Evolutionary conservation across 768 basidiomycete genomes (phyloP).

Genomic region (Mycena galopus): DNA sequence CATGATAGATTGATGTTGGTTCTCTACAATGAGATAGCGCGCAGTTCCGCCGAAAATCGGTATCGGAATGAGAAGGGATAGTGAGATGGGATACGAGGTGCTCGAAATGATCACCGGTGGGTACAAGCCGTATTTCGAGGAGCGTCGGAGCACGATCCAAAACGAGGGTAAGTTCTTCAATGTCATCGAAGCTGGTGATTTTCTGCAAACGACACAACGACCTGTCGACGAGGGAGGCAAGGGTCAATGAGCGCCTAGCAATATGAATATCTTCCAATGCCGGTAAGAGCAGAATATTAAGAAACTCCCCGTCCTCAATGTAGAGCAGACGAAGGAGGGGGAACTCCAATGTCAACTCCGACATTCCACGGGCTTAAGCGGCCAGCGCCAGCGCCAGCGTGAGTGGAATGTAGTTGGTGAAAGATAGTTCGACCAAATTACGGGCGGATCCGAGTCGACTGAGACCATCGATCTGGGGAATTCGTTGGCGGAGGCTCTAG

Average conservation of each 20-base stretch:
- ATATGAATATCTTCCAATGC: conserved; percentile 9
- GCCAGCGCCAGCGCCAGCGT: not conserved
- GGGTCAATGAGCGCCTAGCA: rapidly evolving
- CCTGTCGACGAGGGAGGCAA: not conserved
- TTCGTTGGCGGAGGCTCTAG: not conserved
- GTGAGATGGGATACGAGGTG: not conserved
- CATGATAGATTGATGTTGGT: not conserved
- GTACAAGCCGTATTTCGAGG: not conserved
- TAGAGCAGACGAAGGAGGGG: conserved; percentile 1
- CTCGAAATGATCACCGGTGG: not conserved
- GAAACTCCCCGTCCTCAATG: conserved; percentile 3
- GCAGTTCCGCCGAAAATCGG: not conserved
- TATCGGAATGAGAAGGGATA: not conserved
- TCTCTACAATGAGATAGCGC: not conserved
- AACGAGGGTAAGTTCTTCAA: not conserved
- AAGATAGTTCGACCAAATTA: conserved; percentile 14
- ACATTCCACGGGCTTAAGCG: not conserved
- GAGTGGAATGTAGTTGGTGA: not conserved
- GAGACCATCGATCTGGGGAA: not conserved
- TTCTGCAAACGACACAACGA: not conserved
- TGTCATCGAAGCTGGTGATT: not conserved
- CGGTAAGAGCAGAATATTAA: not conserved
- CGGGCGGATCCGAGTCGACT: not conserved
- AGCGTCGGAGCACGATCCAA: not conserved
- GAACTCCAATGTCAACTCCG: not conserved